Evolutionary conservation across 345 rosid species (phyloP).

Genomic region (Gossypium arboreum): DNA sequence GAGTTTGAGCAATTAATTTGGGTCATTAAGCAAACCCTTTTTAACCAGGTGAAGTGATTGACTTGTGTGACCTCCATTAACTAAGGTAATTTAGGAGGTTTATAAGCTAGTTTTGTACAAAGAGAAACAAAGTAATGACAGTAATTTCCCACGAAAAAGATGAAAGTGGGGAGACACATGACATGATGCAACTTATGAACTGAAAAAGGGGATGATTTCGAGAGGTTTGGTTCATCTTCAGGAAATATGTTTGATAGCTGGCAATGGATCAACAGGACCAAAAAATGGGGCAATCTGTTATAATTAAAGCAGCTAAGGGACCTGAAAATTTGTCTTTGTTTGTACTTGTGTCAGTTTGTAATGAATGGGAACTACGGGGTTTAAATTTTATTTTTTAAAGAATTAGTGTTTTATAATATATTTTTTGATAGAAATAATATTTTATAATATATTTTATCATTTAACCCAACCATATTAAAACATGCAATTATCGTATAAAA

Average conservation of each 20-base stretch:
- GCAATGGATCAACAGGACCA: background rate
- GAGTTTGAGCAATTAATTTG: background rate
- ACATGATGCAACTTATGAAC: background rate
- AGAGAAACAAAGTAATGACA: background rate
- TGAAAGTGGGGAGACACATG: no score
- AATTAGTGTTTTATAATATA: no score
- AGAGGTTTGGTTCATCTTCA: background rate
- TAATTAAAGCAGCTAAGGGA: conserved; percentile 10
- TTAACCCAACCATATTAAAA: no score
- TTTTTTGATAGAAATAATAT: no score
- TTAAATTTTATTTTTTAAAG: background rate
- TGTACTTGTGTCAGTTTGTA: background rate
- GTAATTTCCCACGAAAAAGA: no score
- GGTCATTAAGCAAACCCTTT: background rate
- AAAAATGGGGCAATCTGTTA: conserved; percentile 9
- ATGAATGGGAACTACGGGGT: background rate
- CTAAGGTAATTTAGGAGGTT: background rate
- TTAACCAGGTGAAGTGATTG: background rate
- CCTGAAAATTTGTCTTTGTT: background rate
- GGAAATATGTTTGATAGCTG: background rate
- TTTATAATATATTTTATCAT: no score
- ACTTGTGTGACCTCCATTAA: background rate
- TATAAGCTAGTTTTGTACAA: background rate
- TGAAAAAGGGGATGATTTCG: background rate
- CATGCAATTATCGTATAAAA: no score